Evolutionary conservation across 768 basidiomycete genomes (phyloP), one percentile per base, ranked within the genome.

Genomic region (Trametes coccinea): DNA sequence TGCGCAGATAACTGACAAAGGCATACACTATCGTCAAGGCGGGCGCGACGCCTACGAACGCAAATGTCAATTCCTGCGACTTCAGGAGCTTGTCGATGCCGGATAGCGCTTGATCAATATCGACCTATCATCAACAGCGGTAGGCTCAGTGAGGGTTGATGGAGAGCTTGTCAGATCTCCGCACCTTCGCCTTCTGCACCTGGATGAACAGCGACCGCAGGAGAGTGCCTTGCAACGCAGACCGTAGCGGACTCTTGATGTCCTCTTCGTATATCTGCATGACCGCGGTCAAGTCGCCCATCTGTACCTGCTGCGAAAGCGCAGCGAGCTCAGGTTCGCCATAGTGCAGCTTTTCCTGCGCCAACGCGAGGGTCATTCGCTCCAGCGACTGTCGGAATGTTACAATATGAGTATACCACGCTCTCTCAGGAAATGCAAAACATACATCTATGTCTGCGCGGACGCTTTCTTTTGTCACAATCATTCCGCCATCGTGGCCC

Each of bases 11-110:
- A 8, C 84, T 84, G 14, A 82, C 80, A 2, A 81, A 60, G 1
- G 87, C 78, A 66, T 95, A 95, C 3, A 95, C 82, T 37, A 98
- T 77, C 4, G 88, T 84, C 51, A 98, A 75, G 0, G 90, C 88
- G 8, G 96, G 96, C 0, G 96, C 95, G 14, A 98, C 89, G 65
- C 95, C 95, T 61, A 98, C 94, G 69, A 98, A 98, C 5, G 92
- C 96, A 68, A 99, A 99, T 1, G 94, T 97, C 46, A 97, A 79
- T 71, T 96, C 93, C 75, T 97, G 95, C 1, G 93, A 95, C 66
- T 89, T 93, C 64, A 98, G 86, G 56, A 98, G 79, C 70, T 90
- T 93, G 74, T 98, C 96, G 66, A 98, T 95, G 5, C 95, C 95
- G 8, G 86, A 79, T 44, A 98, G 79, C 0, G 95, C 89, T 73